Evolutionary conservation across 768 basidiomycete species (phyloP).

Genomic region (Flagelloscypha sp.): DNA sequence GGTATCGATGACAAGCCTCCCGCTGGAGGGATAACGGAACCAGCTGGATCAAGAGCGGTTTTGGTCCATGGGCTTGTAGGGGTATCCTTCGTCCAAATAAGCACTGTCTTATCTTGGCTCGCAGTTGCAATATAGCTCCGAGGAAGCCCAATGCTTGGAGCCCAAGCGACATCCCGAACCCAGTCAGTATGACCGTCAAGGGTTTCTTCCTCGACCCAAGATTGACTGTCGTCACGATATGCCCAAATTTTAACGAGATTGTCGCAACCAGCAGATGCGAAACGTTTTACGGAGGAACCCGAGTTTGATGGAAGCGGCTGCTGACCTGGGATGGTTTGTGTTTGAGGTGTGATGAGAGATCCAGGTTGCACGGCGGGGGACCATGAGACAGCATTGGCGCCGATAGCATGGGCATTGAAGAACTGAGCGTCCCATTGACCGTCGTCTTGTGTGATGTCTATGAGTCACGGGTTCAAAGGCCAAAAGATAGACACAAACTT

Average conservation of each 20-base stretch:
- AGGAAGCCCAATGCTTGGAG: constrained; percentile 92
- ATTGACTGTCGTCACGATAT: constrained; percentile 77
- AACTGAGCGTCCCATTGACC: constrained; percentile 94
- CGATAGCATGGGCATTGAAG: constrained; percentile 92
- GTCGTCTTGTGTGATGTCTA: constrained; percentile 52
- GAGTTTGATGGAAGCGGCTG: constrained; percentile 24
- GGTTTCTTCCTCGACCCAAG: constrained; percentile 86
- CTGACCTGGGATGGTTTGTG: constrained; percentile 39
- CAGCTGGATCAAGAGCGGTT: constrained; percentile 68
- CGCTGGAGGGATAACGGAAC: constrained; percentile 36
- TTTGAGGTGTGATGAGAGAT: constrained; percentile 67
- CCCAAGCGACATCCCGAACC: constrained; percentile 99
- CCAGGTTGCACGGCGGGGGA: constrained; percentile 86
- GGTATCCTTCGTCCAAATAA: constrained; percentile 86
- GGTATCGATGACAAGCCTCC: constrained; percentile 31
- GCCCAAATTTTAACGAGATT: constrained; percentile 93
- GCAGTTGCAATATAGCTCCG: constrained; percentile 94
- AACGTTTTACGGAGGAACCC: constrained; percentile 69
- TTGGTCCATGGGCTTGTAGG: constrained; percentile 71
- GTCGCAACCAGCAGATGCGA: constrained; percentile 94
- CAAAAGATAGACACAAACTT: constrained; percentile 44
- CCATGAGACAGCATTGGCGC: constrained; percentile 97
- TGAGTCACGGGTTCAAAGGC: not conserved
- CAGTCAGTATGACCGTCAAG: constrained; percentile 94
- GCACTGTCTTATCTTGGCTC: constrained; percentile 86